Percentiles rank a stretch among this genome's conserved stretches.
Conservation (phyloP, 306 rosid species). For the Clitoria ternatea region DNA sequence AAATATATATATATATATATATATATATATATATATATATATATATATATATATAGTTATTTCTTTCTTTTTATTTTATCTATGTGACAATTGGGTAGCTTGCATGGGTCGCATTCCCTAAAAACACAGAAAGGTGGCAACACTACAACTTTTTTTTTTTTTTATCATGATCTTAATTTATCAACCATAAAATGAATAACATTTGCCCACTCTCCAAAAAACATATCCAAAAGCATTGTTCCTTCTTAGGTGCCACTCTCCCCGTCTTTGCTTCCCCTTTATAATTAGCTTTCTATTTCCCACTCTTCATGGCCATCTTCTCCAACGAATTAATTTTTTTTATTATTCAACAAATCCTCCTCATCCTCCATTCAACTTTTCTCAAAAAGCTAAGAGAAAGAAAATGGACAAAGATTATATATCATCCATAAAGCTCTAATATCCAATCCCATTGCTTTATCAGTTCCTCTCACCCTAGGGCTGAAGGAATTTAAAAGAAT, state of each 20-base stretch:
- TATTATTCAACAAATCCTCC: constrained; percentile 31
- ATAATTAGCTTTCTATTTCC: constrained; percentile 16
- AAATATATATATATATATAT: not conserved
- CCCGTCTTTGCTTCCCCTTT: constrained; percentile 19
- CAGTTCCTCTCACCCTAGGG: constrained; percentile 36
- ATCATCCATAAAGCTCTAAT: constrained; percentile 20
- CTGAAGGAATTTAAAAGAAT: constrained; percentile 37
- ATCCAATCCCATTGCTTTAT: constrained; percentile 27
- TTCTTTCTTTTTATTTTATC: not conserved
- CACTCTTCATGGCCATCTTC: not conserved
- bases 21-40: no score
- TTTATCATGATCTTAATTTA: constrained; percentile 21
- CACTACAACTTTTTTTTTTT: constrained; percentile 24
- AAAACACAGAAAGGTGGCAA: constrained; percentile 21
- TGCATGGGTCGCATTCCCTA: constrained; percentile 28
- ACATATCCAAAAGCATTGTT: constrained; percentile 46
- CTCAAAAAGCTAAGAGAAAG: constrained; percentile 30
- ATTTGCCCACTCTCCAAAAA: constrained; percentile 24
- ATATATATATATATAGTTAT: no score
- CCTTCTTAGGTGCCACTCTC: constrained; percentile 38
- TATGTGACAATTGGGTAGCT: constrained; percentile 21
- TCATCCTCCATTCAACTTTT: constrained; percentile 40
- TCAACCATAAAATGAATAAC: constrained; percentile 28
- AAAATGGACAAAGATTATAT: constrained; percentile 22
- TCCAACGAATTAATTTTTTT: constrained; percentile 6